Evolutionary conservation across 2,329 filamentous ascomycete genomes (phyloP).

Genomic region (Diaporthe aspalathi): DNA sequence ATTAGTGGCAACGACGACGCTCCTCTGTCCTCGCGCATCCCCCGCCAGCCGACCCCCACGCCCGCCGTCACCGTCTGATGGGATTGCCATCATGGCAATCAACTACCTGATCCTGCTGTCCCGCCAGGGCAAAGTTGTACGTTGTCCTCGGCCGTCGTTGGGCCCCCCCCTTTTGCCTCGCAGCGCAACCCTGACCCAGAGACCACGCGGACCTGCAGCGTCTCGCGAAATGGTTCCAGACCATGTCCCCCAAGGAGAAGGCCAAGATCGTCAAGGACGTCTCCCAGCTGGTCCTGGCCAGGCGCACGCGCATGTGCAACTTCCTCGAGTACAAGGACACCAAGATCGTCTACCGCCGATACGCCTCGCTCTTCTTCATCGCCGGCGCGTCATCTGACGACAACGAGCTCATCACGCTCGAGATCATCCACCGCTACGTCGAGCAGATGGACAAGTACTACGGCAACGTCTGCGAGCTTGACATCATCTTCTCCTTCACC

Average conservation of each 20-base stretch:
- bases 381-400: constrained; percentile 96
- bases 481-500: constrained; percentile 99
- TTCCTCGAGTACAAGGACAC: constrained; percentile 99
- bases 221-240: constrained; percentile 99
- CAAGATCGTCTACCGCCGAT: constrained; percentile 98
- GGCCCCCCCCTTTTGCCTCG: constrained; percentile 46
- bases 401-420: constrained; percentile 97
- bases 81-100: constrained; percentile 41
- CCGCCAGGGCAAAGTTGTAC: constrained; percentile 98
- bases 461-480: constrained; percentile 98
- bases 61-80: constrained; percentile 27
- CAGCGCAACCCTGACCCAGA: constrained; percentile 39
- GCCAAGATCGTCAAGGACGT: constrained; percentile 99
- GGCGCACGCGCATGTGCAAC: constrained; percentile 99
- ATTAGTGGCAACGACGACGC: constrained; percentile 7
- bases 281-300: constrained; percentile 93
- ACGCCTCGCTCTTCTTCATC: constrained; percentile 99
- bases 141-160: constrained; percentile 60
- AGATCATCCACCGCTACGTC: constrained; percentile 98
- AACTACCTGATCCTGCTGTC: constrained; percentile 98
- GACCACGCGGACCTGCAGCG: constrained; percentile 71
- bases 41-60: not conserved
- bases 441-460: constrained; percentile 99
- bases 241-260: constrained; percentile 96
- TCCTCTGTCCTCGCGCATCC: not conserved